Base-by-base conservation (phyloP, 441 rosid species). In the Viola pubescens region DNA sequence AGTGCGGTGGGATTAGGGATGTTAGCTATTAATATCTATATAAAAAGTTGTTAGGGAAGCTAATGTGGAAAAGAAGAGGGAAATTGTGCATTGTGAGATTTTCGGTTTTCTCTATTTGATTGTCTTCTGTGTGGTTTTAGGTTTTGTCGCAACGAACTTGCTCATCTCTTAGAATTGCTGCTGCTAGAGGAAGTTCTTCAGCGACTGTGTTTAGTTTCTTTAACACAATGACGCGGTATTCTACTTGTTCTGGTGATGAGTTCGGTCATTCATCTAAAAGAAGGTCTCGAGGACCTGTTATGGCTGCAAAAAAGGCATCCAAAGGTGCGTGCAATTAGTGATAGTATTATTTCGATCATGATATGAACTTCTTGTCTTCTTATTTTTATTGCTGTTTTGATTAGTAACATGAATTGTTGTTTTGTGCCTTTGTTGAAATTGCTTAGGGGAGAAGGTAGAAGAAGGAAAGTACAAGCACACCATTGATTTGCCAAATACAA, bases 391-490 rank as follows among this genome's bases (percentile, higher is more conserved):
- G 16, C 47, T 7, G 6, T 13, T 5, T 6, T 37, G 38, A 16
- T 37, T 26, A 26, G 34, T 26, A 26, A 26, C 34, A 1, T 26
- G 34, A 26, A 26, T 0, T 14, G 9, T 60, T 37, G 3, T 44
- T 54, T 12, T 53, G 61, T 51, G 19, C 44, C 38, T 58, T 59
- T 48, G 46, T 61, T 72, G 72, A 37, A 26, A 61, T 37, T 39
- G 41, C 67, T 70, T 56, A 89, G 98, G 95, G 55, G 81, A 73
- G 66, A 94, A 84, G 72, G 88, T 86, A 77, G 96, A 80, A 57
- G 97, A 86, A 37, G 96, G 98, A 61, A 90, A 58, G 73, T 94
- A 94, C 80, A 89, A 89, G 80, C 89, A 88, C 70, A 94, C 97
- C 0, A 81, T 94, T 77, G 84, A 86, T 79, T 86, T 94, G 64